Conservation (phyloP, 148 eudicot species). For the Vaccinium darrowii region DNA sequence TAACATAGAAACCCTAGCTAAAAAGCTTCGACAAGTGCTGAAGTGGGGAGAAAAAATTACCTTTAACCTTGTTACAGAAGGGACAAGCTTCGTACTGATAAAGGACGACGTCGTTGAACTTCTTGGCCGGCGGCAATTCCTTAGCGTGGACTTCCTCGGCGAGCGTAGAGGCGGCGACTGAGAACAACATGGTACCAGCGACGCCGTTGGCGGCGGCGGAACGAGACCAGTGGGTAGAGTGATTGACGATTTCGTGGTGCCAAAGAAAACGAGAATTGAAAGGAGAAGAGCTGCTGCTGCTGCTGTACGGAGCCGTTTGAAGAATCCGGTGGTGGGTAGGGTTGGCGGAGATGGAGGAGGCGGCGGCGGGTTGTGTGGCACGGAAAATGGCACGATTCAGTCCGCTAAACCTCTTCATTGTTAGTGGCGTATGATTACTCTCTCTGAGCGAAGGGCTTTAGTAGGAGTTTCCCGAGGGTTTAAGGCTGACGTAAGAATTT, state of each 20-base stretch:
- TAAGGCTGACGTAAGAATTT: too few species aligned
- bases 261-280: constrained; percentile 23
- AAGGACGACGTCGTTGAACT: constrained; percentile 64
- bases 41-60: constrained; percentile 24
- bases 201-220: constrained; percentile 24
- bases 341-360: constrained; percentile 11
- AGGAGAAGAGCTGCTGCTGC: constrained; percentile 10
- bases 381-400: constrained; percentile 32
- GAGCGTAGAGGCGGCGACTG: constrained; percentile 43
- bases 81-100: constrained; percentile 99
- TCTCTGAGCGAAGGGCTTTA: background rate
- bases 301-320: constrained; percentile 28
- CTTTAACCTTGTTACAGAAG: constrained; percentile 95
- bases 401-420: constrained; percentile 37
- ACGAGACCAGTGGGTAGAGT: background rate
- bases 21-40: background rate
- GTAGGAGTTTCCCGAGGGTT: too few species aligned
- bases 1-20: background rate
- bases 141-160: constrained; percentile 53
- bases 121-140: constrained; percentile 30
- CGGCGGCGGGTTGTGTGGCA: constrained; percentile 24
- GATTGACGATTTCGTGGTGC: constrained; percentile 13
- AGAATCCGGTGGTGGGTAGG: constrained; percentile 17
- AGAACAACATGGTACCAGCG: constrained; percentile 44
- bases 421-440: background rate